Percentiles rank a stretch among this genome's conserved stretches.
phyloP scores from a whole-genome alignment of 306 rosid species.

The Trichosanthes cucumerina region DNA sequence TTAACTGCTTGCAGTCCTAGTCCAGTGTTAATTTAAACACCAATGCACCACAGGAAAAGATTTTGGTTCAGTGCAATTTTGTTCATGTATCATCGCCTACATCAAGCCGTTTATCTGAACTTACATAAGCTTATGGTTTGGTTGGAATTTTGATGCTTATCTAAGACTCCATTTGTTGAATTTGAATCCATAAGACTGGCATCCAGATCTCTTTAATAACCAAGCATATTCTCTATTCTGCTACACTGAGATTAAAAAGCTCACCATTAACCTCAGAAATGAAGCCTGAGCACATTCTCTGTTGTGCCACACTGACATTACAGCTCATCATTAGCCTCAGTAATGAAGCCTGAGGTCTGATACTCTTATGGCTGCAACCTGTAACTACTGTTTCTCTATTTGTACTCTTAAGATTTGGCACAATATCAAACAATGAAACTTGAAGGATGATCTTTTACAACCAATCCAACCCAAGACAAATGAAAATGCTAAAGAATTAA shows the following conservation, averaged over 20 bases:
- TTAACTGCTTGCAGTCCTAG: no score
- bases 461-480: slow-evolving; percentile 4
- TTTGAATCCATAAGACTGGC: background rate
- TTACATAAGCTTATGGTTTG: background rate
- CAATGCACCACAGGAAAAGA: no score
- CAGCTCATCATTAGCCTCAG: background rate
- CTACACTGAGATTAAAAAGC: background rate
- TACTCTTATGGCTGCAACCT: background rate
- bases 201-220: background rate
- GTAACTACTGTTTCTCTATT: background rate
- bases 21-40: no score
- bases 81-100: background rate
- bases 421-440: background rate
- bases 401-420: background rate
- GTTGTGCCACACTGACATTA: background rate
- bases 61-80: no score
- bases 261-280: background rate
- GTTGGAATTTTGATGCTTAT: background rate
- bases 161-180: background rate
- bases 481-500: background rate
- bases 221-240: background rate
- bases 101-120: background rate
- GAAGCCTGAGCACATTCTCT: background rate
- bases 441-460: background rate
- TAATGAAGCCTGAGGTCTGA: background rate